Conservation (phyloP, 805 yeast genomes). For the Ogataea pignaliae region DNA sequence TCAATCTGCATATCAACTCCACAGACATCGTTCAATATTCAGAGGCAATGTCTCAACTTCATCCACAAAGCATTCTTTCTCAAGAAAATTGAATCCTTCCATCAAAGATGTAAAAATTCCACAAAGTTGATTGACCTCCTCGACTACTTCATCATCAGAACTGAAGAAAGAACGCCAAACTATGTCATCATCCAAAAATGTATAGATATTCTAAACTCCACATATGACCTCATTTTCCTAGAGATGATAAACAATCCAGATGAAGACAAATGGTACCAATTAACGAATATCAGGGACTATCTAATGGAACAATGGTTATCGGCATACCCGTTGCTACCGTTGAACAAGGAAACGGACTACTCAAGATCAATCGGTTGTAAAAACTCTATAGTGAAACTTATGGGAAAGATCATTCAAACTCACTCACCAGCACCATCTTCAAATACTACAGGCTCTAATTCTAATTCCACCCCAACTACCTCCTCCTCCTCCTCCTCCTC, state of each 20-base stretch:
- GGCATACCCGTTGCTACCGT: conserved; percentile 46
- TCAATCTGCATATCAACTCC: conserved; percentile 17
- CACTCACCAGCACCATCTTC: conserved; percentile 39
- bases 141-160: conserved; percentile 18
- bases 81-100: conserved; percentile 16
- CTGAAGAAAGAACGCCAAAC: conserved; percentile 16
- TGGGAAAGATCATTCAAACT: conserved; percentile 52
- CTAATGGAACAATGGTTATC: conserved; percentile 61
- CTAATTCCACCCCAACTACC: neutral
- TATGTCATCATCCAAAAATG: conserved; percentile 20
- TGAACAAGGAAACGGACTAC: conserved; percentile 46
- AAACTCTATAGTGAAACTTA: conserved; percentile 69
- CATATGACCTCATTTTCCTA: conserved; percentile 41
- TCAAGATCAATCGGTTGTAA: conserved; percentile 53
- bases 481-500: neutral
- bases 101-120: conserved; percentile 16
- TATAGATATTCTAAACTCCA: conserved; percentile 35
- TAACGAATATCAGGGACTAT: conserved; percentile 50
- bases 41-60: conserved; percentile 21
- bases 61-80: conserved; percentile 22
- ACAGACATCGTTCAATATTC: conserved; percentile 12
- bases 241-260: conserved; percentile 46
- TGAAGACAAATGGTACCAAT: conserved; percentile 48
- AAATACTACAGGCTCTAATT: neutral
- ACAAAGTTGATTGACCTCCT: conserved; percentile 20